These are phyloP conservation scores for Cicer yamashitae DNA, from an alignment of 306 rosid species.

Conservation along the genomic window DNA sequence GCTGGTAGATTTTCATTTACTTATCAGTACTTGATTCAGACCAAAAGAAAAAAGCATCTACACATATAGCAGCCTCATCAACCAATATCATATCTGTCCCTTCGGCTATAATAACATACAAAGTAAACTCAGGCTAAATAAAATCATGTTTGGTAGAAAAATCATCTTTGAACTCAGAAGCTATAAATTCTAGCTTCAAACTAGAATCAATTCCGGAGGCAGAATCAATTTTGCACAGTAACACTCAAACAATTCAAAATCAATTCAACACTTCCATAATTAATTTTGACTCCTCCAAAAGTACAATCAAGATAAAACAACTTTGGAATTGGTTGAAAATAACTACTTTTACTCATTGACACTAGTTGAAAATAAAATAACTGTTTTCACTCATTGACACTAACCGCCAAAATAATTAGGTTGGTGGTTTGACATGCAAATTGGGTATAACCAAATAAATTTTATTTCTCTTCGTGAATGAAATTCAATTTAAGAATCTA, in stretches of 20 bases:
- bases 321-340: constrained; percentile 10
- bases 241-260: too few relatives aligned
- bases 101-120: background rate
- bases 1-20: background rate
- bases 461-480: background rate
- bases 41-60: constrained; percentile 12
- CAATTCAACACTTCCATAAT: too few relatives aligned
- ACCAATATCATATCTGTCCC: background rate
- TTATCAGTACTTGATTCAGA: background rate
- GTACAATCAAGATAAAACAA: background rate
- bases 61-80: background rate
- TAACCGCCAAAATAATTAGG: too few relatives aligned
- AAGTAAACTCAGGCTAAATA: too few relatives aligned
- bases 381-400: constrained; percentile 16
- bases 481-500: constrained; percentile 8
- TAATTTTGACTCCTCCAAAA: too few relatives aligned
- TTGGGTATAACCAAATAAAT: background rate
- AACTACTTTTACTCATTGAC: constrained; percentile 24
- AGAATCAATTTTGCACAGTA: too few relatives aligned
- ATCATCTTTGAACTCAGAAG: too few relatives aligned
- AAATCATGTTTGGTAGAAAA: too few relatives aligned
- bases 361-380: background rate
- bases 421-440: background rate
- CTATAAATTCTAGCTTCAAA: too few relatives aligned
- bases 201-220: too few relatives aligned